Base-by-base conservation (phyloP, 148 eudicot genomes). In the Rheum nobile region DNA sequence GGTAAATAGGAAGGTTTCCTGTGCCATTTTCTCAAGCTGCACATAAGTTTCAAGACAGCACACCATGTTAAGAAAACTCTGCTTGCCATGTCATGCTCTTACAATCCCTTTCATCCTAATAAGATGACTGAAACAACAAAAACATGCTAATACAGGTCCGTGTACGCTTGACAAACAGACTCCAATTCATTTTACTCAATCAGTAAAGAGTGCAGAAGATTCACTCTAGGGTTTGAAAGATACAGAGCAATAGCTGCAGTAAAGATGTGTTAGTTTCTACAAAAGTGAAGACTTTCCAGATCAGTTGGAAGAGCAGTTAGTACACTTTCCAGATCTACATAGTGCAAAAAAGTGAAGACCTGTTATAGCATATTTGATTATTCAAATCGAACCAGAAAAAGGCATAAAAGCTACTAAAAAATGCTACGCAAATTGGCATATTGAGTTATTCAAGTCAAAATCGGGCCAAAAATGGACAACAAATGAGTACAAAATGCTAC, bases 1-100 rank as follows among this genome's bases (percentile, higher is more conserved):
- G 72, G 87, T 84, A 68, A 84, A 84, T 16, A 75, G 67, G 21
- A 61, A 71, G 42, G 28, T 39, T 11, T n/a, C 14, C 38, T 17
- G 61, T 22, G 61, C 61, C 61, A 54, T 54, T 54, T 22, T 54
- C 29, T 21, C 6, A 54, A 54, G 4, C 61, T 54, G 61, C 61
- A 54, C 28, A n/a, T 21, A 22, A 54, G 61, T 8, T 54, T 54
- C 5, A 54, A 24, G 29, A 54, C 28, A 54, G 9, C 61, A 54
- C 29, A 54, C 29, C 61, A n/a, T 48, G 55, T 48, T 48, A 48
- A 48, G 11, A 4, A 41, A 41, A 41, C 43, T 41, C 5, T 41
- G 43, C 10, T 48, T 0, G 0, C 22, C 22, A 48, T 54, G 12
- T 54, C 61, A 54, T 21, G 50, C 19, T 4, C 50, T 0, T 46